Evolutionary conservation across 805 yeast species (phyloP), one percentile per base, ranked within the genome.

Genomic region (Candida piceae): DNA sequence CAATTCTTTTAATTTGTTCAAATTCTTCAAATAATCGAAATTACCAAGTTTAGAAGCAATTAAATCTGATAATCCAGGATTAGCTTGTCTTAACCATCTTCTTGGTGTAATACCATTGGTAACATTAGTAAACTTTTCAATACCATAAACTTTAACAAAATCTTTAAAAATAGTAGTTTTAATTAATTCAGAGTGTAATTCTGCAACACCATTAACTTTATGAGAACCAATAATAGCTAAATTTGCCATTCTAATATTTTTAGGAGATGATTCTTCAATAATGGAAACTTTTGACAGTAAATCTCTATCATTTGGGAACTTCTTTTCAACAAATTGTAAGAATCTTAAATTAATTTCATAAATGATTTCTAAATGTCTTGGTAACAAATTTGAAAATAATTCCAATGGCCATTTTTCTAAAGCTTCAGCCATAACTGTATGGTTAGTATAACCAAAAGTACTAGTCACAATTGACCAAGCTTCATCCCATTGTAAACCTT

Each of bases 51-150:
- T 78, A 35, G 77, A 71, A 29, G 84, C 72, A 55, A 89, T 89
- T 48, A 88, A 70, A n/a, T 63, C 66, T 13, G 93, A 74, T 50
- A 88, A 69, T 48, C 69, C 70, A 9, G 97, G 96, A 62, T 88
- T 89, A 34, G 96, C 95, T 66, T 88, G 95, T 58, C 78, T 80
- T 57, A 88, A 74, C 97, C 97, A 88, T 66, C 97, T 80, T 72
- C 97, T 79, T 50, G 96, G 96, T 3, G 97, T 88, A 56, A 88
- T 79, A 66, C 97, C 97, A 61, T 88, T 88, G 34, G 97, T 88
- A 43, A 88, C 96, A 53, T 88, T 88, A 35, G 85, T 84, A 63
- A 88, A 88, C 63, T 84, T 85, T 45, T 84, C 85, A 16, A 70
- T 54, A 34, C 97, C 97, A 52, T 76, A 88, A 25, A 88, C 72